phyloP scores from a whole-genome alignment of 306 rosid species.

The Quercus agrifolia region DNA sequence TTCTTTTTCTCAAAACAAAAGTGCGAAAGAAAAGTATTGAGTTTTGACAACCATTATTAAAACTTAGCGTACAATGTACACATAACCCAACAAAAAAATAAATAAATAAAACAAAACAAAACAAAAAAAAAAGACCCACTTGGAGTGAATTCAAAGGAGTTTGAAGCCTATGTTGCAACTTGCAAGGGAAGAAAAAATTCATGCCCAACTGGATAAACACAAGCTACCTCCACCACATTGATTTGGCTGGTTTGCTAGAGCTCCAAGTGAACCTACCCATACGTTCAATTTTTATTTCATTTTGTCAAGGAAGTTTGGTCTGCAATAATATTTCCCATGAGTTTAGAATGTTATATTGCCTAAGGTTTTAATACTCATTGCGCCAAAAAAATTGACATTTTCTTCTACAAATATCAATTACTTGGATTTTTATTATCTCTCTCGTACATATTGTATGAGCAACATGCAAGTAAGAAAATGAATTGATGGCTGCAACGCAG shows the following conservation, averaged over 20 bases:
- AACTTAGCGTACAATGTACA: background rate
- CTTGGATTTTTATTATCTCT: too few relatives aligned
- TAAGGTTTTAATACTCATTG: too few relatives aligned
- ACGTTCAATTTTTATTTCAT: too few relatives aligned
- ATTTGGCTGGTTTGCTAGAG: background rate
- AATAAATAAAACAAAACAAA: background rate
- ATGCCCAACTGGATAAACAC: background rate
- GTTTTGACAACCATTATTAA: background rate
- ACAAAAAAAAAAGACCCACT: too few relatives aligned
- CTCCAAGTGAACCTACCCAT: background rate
- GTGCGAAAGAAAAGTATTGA: background rate
- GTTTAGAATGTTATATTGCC: too few relatives aligned
- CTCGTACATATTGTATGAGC: background rate
- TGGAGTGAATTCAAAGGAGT: background rate
- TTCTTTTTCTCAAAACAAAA: background rate
- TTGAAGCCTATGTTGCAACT: background rate
- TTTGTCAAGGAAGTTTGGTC: too few relatives aligned
- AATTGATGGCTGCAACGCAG: too few relatives aligned
- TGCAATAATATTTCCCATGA: too few relatives aligned
- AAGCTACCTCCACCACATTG: background rate
- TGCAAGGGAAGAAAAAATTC: background rate
- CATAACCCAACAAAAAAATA: background rate
- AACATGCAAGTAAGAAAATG: background rate
- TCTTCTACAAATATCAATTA: too few relatives aligned
- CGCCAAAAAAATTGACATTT: too few relatives aligned